Percentiles rank a stretch among this genome's conserved stretches.
Conservation (phyloP, 352 stramenopile species). For the Pseudoperonospora humuli region DNA sequence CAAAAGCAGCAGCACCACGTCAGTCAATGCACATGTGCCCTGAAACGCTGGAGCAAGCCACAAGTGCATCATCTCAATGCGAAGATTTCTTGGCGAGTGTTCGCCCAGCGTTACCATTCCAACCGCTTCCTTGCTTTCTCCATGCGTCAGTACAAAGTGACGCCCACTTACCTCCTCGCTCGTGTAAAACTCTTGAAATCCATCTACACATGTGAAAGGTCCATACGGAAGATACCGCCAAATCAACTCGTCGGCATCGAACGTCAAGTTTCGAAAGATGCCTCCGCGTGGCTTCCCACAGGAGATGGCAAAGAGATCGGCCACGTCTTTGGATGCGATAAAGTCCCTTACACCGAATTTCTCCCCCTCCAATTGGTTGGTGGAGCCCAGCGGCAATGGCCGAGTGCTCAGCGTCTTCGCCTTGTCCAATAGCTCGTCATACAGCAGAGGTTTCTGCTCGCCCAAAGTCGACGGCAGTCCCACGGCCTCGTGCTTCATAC, state of each 20-base stretch:
- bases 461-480: constrained; percentile 46
- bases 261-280: constrained; percentile 53
- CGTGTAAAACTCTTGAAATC: constrained; percentile 36
- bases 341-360: constrained; percentile 48
- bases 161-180: constrained; percentile 27
- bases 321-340: constrained; percentile 13
- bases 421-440: constrained; percentile 76
- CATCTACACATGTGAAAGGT: constrained; percentile 34
- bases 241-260: constrained; percentile 71
- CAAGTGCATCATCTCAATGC: constrained; percentile 67
- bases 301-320: constrained; percentile 40
- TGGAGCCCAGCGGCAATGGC: constrained; percentile 25
- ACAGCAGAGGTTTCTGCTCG: constrained; percentile 78
- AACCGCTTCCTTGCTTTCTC: constrained; percentile 38
- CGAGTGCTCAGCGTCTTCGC: constrained; percentile 25
- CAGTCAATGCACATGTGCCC: constrained; percentile 32
- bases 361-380: constrained; percentile 26
- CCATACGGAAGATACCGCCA: constrained; percentile 65
- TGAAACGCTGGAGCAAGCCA: constrained; percentile 82
- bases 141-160: constrained; percentile 62
- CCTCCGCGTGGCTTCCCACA: constrained; percentile 33
- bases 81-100: constrained; percentile 73
- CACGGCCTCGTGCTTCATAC: constrained; percentile 73
- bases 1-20: constrained; percentile 67
- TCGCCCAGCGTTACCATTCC: constrained; percentile 71